Evolutionary conservation across 2,329 filamentous ascomycete species (phyloP).

Genomic region (Macrophomina phaseolina): DNA sequence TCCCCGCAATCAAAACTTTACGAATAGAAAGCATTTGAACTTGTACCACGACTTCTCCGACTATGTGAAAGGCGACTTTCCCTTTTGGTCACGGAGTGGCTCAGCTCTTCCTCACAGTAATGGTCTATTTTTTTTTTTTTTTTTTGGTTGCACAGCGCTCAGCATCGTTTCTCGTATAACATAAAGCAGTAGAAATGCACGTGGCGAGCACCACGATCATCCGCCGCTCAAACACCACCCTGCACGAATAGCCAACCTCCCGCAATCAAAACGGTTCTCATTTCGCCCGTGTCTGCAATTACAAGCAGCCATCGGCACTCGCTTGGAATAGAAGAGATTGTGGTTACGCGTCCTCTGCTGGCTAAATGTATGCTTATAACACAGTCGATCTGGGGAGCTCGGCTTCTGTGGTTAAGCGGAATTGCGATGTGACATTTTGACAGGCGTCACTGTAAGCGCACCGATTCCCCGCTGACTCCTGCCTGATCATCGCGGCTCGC

Average conservation of each 20-base stretch:
- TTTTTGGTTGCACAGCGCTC: too few relatives aligned
- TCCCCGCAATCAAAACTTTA: slow-evolving; percentile 6
- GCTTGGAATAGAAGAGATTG: not conserved
- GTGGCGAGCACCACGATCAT: not conserved
- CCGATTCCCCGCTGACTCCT: slow-evolving; percentile 31
- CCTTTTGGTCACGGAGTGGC: too few relatives aligned
- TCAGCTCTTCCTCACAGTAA: too few relatives aligned
- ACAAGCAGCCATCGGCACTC: not conserved
- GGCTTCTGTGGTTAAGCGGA: slow-evolving; percentile 14
- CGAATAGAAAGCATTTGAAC: not conserved
- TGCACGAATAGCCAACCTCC: not conserved
- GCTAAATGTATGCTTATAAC: not conserved
- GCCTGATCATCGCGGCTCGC: not conserved
- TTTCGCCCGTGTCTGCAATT: not conserved
- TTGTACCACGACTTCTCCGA: too few relatives aligned
- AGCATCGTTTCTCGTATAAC: too few relatives aligned
- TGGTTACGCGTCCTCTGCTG: not conserved
- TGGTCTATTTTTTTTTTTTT: too few relatives aligned
- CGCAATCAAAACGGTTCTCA: not conserved
- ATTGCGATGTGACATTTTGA: slow-evolving; percentile 1
- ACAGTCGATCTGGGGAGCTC: not conserved
- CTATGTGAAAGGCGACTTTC: too few relatives aligned
- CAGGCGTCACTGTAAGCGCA: not conserved
- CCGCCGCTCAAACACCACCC: not conserved
- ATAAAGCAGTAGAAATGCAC: too few relatives aligned